Evolutionary conservation across 257 asterid genomes (phyloP), one percentile per base, ranked within the genome.

Genomic region (Nicotiana otophora): DNA sequence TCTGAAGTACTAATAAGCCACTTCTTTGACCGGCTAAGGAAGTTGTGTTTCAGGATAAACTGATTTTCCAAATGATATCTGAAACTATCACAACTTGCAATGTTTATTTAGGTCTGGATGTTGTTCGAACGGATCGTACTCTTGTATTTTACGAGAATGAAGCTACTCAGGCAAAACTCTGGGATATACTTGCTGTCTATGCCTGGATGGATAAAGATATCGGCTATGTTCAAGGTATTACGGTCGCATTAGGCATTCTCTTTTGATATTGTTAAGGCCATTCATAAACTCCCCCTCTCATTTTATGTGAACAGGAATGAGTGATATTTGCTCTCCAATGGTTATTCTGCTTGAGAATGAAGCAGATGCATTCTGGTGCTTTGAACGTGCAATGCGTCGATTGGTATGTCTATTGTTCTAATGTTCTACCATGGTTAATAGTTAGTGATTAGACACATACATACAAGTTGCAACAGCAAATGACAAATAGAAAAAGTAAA

Each of bases 321-420:
- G 89, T 88, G 99, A 96, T 86, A 94, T 96, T 78, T 96, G 99
- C 94, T 96, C 99, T 85, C 99, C 99, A 39, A 90, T 96, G 90
- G 87, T 90, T 69, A 92, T 96, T 79, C 97, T 96, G 84, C 84
- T 94, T 58, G 98, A 94, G 77, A 65, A 96, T 34, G 99, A 96
- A 89, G 99, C 99, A 76, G 99, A 96, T 89, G 97, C 98, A 70
- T 96, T 91, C 88, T 96, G 99, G 98, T 92, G 98, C 91, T 96
- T 96, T 84, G 99, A 96, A 88, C 97, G 93, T 60, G 94, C 97
- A 61, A 96, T 96, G 99, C 97, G 97, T 63, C 91, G 98, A 86
- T 88, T 95, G 87, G 99, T 95, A 92, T 86, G 90, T 66, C 84
- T 14, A 4, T 84, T 84, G 54, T 70, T n/a, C 10, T 26, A 75